Percentiles rank a stretch among this genome's conserved stretches.
These are phyloP conservation scores for Besnoitia besnoiti DNA, from an alignment of 169 alveolate species.

Conservation along the genomic window DNA sequence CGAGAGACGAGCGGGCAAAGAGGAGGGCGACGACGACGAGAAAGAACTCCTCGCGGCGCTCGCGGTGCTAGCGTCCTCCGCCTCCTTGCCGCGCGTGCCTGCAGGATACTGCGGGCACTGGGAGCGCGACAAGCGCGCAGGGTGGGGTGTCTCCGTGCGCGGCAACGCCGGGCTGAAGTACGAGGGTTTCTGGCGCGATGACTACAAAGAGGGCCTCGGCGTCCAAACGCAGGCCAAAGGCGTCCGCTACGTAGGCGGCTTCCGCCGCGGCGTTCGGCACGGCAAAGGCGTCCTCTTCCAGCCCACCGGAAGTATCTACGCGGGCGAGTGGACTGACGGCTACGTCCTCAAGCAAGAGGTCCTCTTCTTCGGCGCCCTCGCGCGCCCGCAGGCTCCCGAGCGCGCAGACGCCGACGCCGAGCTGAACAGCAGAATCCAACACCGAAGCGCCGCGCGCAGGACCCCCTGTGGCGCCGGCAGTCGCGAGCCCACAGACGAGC, in stretches of 20 bases:
- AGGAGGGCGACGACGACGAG: background rate
- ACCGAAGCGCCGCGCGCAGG: background rate
- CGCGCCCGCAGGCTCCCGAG: background rate
- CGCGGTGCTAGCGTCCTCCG: background rate
- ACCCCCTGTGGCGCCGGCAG: slow-evolving; percentile 29
- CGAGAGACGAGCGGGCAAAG: background rate
- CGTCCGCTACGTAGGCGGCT: slow-evolving; percentile 71
- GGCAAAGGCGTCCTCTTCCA: slow-evolving; percentile 73
- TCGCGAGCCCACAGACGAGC: background rate
- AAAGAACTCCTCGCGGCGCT: background rate
- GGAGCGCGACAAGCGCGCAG: slow-evolving; percentile 66
- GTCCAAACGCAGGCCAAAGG: slow-evolving; percentile 71
- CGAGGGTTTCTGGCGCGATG: slow-evolving; percentile 74
- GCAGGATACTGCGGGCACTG: slow-evolving; percentile 68
- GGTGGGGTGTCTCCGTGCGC: slow-evolving; percentile 75
- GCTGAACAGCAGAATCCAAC: background rate
- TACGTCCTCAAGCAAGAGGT: slow-evolving; percentile 58
- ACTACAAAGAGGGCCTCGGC: slow-evolving; percentile 72
- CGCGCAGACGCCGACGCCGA: background rate
- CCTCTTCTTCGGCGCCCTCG: slow-evolving; percentile 55
- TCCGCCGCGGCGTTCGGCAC: slow-evolving; percentile 64
- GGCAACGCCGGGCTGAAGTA: slow-evolving; percentile 69
- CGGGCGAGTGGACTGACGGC: slow-evolving; percentile 74
- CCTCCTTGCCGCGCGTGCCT: background rate
- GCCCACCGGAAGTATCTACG: slow-evolving; percentile 70